Evolutionary conservation across 495 filamentous ascomycete genomes (phyloP).

Genomic region (Penicillium cosmopolitanum): DNA sequence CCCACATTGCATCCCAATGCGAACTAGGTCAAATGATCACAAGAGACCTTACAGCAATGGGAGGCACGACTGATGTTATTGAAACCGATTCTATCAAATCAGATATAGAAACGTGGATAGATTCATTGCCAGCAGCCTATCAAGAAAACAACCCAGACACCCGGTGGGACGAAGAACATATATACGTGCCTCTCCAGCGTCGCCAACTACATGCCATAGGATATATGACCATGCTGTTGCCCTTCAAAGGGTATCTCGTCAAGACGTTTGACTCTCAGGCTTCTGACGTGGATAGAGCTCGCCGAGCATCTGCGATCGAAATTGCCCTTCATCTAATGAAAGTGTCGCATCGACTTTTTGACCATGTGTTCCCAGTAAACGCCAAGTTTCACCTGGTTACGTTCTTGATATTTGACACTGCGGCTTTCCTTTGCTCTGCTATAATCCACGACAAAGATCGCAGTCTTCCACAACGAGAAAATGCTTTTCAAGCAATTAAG

Average conservation of each 20-base stretch:
- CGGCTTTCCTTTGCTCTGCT: constrained; percentile 52
- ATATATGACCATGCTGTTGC: constrained; percentile 48
- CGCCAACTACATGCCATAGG: constrained; percentile 51
- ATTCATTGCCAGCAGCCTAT: constrained; percentile 46
- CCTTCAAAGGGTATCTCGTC: constrained; percentile 48
- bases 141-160: constrained; percentile 41
- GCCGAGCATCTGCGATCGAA: constrained; percentile 43
- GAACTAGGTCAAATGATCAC: constrained; percentile 28
- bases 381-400: constrained; percentile 55
- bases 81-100: constrained; percentile 28
- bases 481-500: constrained; percentile 42
- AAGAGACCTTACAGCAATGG: constrained; percentile 15
- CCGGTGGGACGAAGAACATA: constrained; percentile 46
- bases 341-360: constrained; percentile 43
- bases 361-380: constrained; percentile 45
- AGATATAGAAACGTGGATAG: constrained; percentile 45
- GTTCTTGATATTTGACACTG: constrained; percentile 57
- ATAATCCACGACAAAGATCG: constrained; percentile 51
- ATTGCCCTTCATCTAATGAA: constrained; percentile 45
- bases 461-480: constrained; percentile 45
- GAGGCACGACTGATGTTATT: constrained; percentile 5
- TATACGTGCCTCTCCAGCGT: constrained; percentile 51
- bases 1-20: constrained; percentile 28
- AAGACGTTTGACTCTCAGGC: constrained; percentile 21
- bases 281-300: constrained; percentile 31